A percentile compares a stretch with the other conserved stretches of the same genome.
phyloP scores from a whole-genome alignment of 495 filamentous ascomycete species.

The Penicillium cosmopolitanum region DNA sequence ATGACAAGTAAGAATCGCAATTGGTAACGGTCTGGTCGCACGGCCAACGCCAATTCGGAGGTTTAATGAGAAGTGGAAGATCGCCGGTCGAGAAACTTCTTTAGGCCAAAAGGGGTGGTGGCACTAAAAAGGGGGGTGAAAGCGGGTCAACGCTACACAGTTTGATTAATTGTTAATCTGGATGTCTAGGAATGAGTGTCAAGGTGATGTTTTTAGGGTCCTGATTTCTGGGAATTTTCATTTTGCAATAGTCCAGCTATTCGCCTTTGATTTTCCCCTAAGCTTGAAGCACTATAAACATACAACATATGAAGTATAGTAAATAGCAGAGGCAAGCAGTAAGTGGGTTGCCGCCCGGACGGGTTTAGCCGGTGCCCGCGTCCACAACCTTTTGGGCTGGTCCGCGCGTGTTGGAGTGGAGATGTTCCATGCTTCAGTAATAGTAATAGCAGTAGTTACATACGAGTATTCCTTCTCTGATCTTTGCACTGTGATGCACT shows the following conservation, averaged over 20 bases:
- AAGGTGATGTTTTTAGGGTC: not conserved
- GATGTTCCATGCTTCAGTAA: not conserved
- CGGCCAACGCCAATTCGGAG: slow-evolving; percentile 23
- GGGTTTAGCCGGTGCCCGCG: slow-evolving; percentile 26
- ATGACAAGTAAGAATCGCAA: slow-evolving; percentile 3
- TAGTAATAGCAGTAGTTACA: too few relatives aligned
- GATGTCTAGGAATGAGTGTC: not conserved
- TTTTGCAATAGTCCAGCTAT: not conserved
- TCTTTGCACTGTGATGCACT: not conserved
- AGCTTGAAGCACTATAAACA: too few relatives aligned
- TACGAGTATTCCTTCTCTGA: too few relatives aligned
- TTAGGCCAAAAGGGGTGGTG: slow-evolving; percentile 32
- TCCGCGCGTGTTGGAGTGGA: slow-evolving; percentile 2
- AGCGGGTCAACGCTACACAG: slow-evolving; percentile 24
- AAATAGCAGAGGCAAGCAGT: not conserved
- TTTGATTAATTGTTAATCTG: slow-evolving; percentile 7
- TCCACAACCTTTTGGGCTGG: slow-evolving; percentile 7
- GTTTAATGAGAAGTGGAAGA: slow-evolving; percentile 34
- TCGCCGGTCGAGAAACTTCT: slow-evolving; percentile 36
- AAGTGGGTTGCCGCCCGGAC: slow-evolving; percentile 11
- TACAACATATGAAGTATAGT: not conserved
- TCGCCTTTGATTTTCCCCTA: not conserved
- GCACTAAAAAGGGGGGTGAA: slow-evolving; percentile 22
- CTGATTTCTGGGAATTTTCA: too few relatives aligned
- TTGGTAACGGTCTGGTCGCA: slow-evolving; percentile 10